Base-by-base conservation (phyloP, 2,329 filamentous ascomycete genomes). In the Alternaria ventricosa region DNA sequence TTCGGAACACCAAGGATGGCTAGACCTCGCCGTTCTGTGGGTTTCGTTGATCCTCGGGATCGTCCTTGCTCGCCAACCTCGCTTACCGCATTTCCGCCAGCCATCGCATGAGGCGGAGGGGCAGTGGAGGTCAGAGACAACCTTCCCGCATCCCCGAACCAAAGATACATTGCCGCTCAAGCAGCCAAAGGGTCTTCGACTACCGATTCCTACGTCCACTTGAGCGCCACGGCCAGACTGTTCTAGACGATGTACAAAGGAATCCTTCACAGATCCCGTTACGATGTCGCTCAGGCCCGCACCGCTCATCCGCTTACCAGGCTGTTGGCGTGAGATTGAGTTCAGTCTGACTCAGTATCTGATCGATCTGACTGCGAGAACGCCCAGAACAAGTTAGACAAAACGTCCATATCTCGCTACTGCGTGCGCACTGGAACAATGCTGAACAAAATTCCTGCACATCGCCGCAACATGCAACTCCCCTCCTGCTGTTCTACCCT, bases 251-350 rank as follows among this genome's bases (percentile, higher is more conserved):
- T 3, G 8, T 27, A 49, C 30, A 53, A 22, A 44, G 33, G 0
- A n/a, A 49, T 43, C 4, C 44, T 25, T 36, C 47, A 8, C 1
- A 10, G 25, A 18, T 46, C 30, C 43, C n/a, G 22, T 15, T 50
- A 5, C 36, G 51, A 56, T 56, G 41, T 54, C 51, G 27, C 18
- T 33, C 25, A 41, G 33, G n/a, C 15, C 18, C 49, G 51, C 57
- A 18, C 57, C 13, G 27, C 51, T 10, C 20, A 30, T 11, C 36
- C 61, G 28, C 27, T 56, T 46, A 60, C 61, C 61, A 55, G 61
- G 61, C 22, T 53, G 4, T 22, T 47, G 51, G 57, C 57, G 30
- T 27, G 25, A 60, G 23, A 53, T 36, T 45, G 56, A 23, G 3
- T 36, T 59, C 44, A 36, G 55, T 63, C 44, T 59, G 44, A 23